Conservation (phyloP, 208 protist genomes). For the Spongospora subterranea region DNA sequence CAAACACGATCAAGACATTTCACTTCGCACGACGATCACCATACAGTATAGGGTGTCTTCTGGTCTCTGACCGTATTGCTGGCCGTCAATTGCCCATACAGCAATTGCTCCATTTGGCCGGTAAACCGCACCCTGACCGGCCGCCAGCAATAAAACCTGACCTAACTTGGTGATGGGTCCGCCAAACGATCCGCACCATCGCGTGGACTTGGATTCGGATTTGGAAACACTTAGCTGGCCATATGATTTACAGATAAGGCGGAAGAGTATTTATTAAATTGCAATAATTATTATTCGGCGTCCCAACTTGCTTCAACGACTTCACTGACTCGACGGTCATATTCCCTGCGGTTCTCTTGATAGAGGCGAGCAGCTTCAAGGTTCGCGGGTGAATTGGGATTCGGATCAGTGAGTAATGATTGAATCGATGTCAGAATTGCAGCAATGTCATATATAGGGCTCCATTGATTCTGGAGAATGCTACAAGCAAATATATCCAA, state of each 20-base stretch:
- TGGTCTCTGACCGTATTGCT: slow-evolving; percentile 47
- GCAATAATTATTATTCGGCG: too few relatives aligned
- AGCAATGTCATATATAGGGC: slow-evolving; percentile 95
- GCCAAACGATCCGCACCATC: too few relatives aligned
- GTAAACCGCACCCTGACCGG: too few relatives aligned
- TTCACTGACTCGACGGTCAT: slow-evolving; percentile 87
- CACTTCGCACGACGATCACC: not conserved
- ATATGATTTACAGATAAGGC: too few relatives aligned
- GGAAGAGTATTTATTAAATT: too few relatives aligned
- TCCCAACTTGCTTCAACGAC: slow-evolving; percentile 85
- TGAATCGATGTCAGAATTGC: slow-evolving; percentile 98
- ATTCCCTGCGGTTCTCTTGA: slow-evolving; percentile 89
- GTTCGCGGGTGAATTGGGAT: slow-evolving; percentile 98
- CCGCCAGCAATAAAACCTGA: too few relatives aligned
- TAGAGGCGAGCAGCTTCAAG: slow-evolving; percentile 91
- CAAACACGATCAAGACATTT: not conserved
- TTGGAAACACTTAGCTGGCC: too few relatives aligned
- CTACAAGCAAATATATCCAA: too few relatives aligned
- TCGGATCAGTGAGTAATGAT: slow-evolving; percentile 98
- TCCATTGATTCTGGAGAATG: slow-evolving; percentile 97
- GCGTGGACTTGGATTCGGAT: too few relatives aligned
- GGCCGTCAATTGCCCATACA: not conserved
- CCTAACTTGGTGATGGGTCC: too few relatives aligned
- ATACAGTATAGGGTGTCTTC: slow-evolving; percentile 51
- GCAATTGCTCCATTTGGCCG: not conserved